phyloP scores from a whole-genome alignment of 2,329 filamentous ascomycete genomes.

The Alternaria sp. region DNA sequence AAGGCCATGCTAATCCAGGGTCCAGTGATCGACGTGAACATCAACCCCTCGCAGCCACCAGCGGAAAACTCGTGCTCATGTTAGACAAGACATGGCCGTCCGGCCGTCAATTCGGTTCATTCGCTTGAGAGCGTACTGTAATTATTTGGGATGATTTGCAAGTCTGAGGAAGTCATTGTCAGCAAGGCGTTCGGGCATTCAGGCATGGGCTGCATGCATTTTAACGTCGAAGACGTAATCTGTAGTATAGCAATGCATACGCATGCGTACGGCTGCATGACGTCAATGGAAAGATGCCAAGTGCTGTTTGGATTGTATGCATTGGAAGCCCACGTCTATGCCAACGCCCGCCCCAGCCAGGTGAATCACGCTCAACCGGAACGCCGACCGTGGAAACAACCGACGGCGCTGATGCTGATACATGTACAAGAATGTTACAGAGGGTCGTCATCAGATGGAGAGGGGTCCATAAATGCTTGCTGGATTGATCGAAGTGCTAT shows the following conservation, averaged over 20 bases:
- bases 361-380: conserved; percentile 34
- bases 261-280: conserved; percentile 28
- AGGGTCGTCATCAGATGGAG: conserved; percentile 34
- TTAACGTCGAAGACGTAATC: conserved; percentile 35
- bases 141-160: conserved; percentile 45
- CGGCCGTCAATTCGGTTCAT: conserved; percentile 24
- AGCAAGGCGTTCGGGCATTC: conserved; percentile 54
- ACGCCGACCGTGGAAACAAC: conserved; percentile 38
- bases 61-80: conserved; percentile 62
- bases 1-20: conserved; percentile 21
- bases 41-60: conserved; percentile 71
- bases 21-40: conserved; percentile 92
- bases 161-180: conserved; percentile 41
- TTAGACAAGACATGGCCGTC: conserved; percentile 29
- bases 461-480: conserved; percentile 25
- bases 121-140: conserved; percentile 46
- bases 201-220: conserved; percentile 33
- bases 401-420: conserved; percentile 38
- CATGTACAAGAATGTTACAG: conserved; percentile 51
- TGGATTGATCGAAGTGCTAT: conserved; percentile 22
- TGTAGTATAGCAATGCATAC: conserved; percentile 47
- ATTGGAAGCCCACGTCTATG: conserved; percentile 35
- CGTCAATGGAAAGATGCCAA: conserved; percentile 27
- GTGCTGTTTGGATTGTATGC: conserved; percentile 27
- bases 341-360: conserved; percentile 26